These are phyloP conservation scores for Melastoma malabathricum DNA, from an alignment of 345 rosid genomes.

Conservation along the genomic window DNA sequence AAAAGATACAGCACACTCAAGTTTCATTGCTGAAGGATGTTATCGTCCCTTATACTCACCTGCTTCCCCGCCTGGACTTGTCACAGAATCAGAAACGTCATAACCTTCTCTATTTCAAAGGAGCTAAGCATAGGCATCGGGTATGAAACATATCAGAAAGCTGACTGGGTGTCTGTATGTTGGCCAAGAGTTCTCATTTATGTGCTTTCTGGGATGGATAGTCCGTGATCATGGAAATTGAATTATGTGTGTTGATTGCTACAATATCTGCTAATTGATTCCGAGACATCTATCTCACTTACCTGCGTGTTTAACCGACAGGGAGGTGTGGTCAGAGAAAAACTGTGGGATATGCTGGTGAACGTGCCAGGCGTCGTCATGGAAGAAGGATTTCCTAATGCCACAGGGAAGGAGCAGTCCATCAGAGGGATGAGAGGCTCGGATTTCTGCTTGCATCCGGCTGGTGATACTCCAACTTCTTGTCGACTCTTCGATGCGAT, in stretches of 20 bases:
- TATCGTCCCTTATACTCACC: conserved; percentile 77
- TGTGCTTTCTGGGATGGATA: no score
- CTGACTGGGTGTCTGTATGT: not conserved
- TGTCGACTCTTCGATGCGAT: conserved; percentile 94
- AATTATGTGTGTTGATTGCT: no score
- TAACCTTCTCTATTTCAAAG: conserved; percentile 78
- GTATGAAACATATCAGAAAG: conserved; percentile 16
- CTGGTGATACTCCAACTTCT: conserved; percentile 95
- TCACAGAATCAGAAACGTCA: conserved; percentile 51
- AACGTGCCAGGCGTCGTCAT: conserved; percentile 40
- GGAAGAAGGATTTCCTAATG: conserved; percentile 98
- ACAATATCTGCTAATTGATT: no score
- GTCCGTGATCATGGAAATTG: no score
- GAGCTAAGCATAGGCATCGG: conserved; percentile 90
- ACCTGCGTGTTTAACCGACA: conserved; percentile 6
- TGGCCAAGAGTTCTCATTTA: no score
- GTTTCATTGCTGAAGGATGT: conserved; percentile 95
- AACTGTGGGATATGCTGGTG: conserved; percentile 72
- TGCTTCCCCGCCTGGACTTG: conserved; percentile 57
- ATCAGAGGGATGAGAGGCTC: conserved; percentile 82
- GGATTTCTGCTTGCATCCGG: conserved; percentile 93
- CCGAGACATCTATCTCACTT: no score
- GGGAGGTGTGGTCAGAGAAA: conserved; percentile 83
- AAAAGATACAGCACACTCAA: conserved; percentile 63
- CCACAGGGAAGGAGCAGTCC: conserved; percentile 83